Base-by-base conservation (phyloP, 768 basidiomycete species). In the Dentipellis sp. region DNA sequence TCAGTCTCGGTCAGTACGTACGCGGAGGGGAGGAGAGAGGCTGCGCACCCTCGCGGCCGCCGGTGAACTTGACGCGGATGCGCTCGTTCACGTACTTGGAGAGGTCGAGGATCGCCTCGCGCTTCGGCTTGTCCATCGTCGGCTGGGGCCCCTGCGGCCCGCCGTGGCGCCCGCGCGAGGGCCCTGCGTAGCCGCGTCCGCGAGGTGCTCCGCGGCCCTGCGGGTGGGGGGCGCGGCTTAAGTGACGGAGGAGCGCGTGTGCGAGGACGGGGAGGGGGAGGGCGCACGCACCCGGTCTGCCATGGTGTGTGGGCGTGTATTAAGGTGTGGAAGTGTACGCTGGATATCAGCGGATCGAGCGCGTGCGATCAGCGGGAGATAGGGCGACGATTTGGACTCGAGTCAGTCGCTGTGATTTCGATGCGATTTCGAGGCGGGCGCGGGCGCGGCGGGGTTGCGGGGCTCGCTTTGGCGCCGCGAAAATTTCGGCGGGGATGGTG, bases 1-100 rank as follows among this genome's bases (percentile, higher is more conserved):
- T 50, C 55, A 59, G 56, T 49, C n/a, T 17, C 29, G 52, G 45
- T 38, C 46, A 23, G 35, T n/a, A 36, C n/a, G n/a, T 39, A 2
- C 39, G 54, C 37, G 39, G 55, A 12, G 10, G 11, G 42, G 19
- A 11, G 34, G 42, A n/a, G 19, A 21, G 8, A 3, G 11, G 11
- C 1, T 3, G 65, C 64, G 52, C 58, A 91, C 94, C 94, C 81
- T 99, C 94, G 40, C 97, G 75, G 39, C 95, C 95, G 46, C 97
- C 97, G n/a, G 92, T 92, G 67, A 99, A 98, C 71, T 97, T 97
- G 66, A 98, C 94, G 55, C 92, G 75, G 67, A 99, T 91, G 59
- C 83, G 80, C 70, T 94, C 85, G 69, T 95, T 90, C 53, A 88
- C 88, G 64, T 97, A 98, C 70, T 95, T 94, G 50, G 89, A 83